Base-by-base conservation (phyloP, 2,329 filamentous ascomycete species). In the Venturia pyrina region DNA sequence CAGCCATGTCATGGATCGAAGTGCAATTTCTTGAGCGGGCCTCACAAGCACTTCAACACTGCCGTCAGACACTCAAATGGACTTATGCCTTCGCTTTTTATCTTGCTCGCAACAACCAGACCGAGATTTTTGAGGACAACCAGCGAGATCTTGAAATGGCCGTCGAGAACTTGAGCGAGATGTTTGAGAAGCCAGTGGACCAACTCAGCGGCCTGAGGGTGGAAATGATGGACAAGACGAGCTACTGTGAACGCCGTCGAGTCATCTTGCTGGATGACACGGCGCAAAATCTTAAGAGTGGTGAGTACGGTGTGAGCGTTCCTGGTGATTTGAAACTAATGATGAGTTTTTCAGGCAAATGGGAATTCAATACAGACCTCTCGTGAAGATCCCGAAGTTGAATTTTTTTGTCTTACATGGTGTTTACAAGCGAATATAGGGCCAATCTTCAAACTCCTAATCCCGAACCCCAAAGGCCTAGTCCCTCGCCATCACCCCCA, bases 81-180 rank as follows among this genome's bases (percentile, higher is more conserved):
- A 99, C 95, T 0, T 99, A 99, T 73, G 95, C 95, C 0, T 99
- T 99, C 78, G 95, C 95, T 0, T 99, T 95, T 75, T 99, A 99
- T 74, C 86, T 99, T n/a, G 89, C 89, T 2, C 87, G 91, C 66
- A 98, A 97, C 82, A 98, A 99, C 73, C 80, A 95, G 66, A 98
- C 95, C 0, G 91, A 93, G 74, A 98, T 99, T 65, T 99, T 99
- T 68, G 95, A 99, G 76, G 93, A 98, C 76, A 99, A 99, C 75
- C 95, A 99, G 73, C 96, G 96, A 77, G 95, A 99, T 74, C 80
- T 99, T 32, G 95, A 99, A 77, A 89, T 99, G 87, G 93, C 95
- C 0, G 95, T 98, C 0, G 95, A 99, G 79, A 93, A 90, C 66
- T 79, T 99, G 69, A 96, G 91, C n/a, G 93, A 96, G 77, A 96